Evolutionary conservation across 805 yeast genomes (phyloP).

Genomic region (Lachancea sp.): DNA sequence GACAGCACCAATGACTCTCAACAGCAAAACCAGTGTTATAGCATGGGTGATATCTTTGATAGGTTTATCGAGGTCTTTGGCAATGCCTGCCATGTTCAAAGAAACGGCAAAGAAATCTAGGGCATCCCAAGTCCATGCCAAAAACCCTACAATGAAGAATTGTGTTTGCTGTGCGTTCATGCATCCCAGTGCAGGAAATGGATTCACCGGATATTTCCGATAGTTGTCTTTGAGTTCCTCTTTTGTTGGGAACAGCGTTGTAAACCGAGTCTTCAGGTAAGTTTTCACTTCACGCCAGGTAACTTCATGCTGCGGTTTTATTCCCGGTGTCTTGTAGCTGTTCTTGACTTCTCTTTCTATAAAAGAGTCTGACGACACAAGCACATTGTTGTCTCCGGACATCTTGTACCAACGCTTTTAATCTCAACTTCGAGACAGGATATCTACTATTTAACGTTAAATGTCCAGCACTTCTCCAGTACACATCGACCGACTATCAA

Average conservation of each 20-base stretch:
- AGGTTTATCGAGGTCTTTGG: slow-evolving; percentile 39
- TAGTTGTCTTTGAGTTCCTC: slow-evolving; percentile 34
- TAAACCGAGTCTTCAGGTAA: slow-evolving; percentile 42
- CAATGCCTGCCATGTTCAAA: slow-evolving; percentile 48
- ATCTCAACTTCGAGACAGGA: too few relatives aligned
- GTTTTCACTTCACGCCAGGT: slow-evolving; percentile 7
- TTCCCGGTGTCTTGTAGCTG: neutral
- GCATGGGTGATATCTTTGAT: slow-evolving; percentile 62
- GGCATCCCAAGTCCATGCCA: slow-evolving; percentile 70
- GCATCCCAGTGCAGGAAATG: slow-evolving; percentile 48
- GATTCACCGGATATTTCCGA: slow-evolving; percentile 44
- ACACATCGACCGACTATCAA: too few relatives aligned
- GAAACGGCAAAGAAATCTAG: slow-evolving; percentile 64
- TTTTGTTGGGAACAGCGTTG: slow-evolving; percentile 45
- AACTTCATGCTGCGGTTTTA: slow-evolving; percentile 10
- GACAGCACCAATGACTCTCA: slow-evolving; percentile 64
- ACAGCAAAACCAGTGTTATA: slow-evolving; percentile 62
- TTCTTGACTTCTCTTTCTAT: slow-evolving; percentile 2
- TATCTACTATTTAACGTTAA: too few relatives aligned
- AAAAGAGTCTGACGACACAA: slow-evolving; percentile 1
- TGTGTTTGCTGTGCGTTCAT: slow-evolving; percentile 41
- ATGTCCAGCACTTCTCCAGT: too few relatives aligned
- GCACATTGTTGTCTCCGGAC: neutral
- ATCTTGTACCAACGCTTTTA: too few relatives aligned
- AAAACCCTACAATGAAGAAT: slow-evolving; percentile 51